Evolutionary conservation across 345 rosid genomes (phyloP).

Genomic region (Geranium brycei): DNA sequence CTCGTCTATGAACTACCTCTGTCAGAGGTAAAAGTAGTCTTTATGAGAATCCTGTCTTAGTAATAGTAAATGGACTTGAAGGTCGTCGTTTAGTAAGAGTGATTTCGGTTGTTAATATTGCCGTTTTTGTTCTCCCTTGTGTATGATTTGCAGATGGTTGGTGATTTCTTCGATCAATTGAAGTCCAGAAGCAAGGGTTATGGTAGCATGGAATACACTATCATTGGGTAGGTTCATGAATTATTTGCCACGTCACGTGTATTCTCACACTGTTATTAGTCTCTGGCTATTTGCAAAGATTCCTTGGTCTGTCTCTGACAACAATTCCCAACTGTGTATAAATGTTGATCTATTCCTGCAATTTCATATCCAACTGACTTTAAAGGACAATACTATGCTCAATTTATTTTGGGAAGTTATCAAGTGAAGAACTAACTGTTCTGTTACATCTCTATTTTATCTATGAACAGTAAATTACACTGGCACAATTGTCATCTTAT

Average conservation of each 20-base stretch:
- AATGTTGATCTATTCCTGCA: not conserved
- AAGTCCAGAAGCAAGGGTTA: constrained; percentile 95
- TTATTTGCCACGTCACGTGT: not conserved
- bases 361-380: not conserved
- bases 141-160: constrained; percentile 65
- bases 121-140: constrained; percentile 10
- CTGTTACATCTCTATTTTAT: too few species aligned
- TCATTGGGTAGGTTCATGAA: constrained; percentile 48
- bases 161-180: constrained; percentile 93
- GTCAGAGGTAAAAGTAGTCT: constrained; percentile 50
- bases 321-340: too few species aligned
- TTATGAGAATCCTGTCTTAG: not conserved
- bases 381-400: too few species aligned
- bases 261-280: not conserved
- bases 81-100: not conserved
- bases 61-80: not conserved
- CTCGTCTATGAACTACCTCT: constrained; percentile 76
- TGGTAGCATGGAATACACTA: constrained; percentile 96
- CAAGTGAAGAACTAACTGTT: too few species aligned
- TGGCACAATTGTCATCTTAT: not conserved
- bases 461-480: too few species aligned
- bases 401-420: too few species aligned
- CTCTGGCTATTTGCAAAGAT: too few species aligned
- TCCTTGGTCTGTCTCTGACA: too few species aligned
- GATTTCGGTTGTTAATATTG: constrained; percentile 1